These are phyloP conservation scores for Coffea humblotiana DNA, from an alignment of 305 asterid species.

Conservation along the genomic window DNA sequence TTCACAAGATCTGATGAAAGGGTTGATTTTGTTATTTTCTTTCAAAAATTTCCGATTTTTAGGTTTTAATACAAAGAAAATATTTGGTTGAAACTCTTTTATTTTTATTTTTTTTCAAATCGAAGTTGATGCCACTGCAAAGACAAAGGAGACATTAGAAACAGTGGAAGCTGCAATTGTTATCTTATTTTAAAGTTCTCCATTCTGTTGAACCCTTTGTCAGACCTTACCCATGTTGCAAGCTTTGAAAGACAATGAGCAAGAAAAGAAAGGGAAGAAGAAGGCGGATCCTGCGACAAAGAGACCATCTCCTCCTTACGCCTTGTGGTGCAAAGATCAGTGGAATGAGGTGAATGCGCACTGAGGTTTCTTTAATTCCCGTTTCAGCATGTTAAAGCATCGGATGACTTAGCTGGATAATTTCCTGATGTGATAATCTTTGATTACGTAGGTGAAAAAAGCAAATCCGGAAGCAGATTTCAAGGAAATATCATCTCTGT, in stretches of 20 bases:
- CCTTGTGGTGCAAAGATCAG: conserved; percentile 81
- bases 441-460: conserved; percentile 55
- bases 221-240: conserved; percentile 56
- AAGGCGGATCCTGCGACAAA: conserved; percentile 45
- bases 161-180: too few relatives aligned
- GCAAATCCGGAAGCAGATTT: conserved; percentile 72
- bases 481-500: conserved; percentile 57
- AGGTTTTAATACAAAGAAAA: not conserved
- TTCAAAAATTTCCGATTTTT: not conserved
- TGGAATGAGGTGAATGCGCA: conserved; percentile 72
- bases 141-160: not conserved
- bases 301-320: conserved; percentile 76
- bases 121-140: too few relatives aligned
- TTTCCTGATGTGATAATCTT: conserved; percentile 3
- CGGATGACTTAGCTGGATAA: not conserved
- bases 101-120: too few relatives aligned
- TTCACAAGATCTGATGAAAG: not conserved
- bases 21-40: not conserved
- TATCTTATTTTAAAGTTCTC: not conserved
- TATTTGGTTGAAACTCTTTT: too few relatives aligned
- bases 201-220: not conserved
- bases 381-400: not conserved
- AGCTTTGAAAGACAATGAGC: conserved; percentile 44
- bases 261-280: conserved; percentile 71
- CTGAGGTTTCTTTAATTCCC: not conserved